Base-by-base conservation (phyloP, 2,329 filamentous ascomycete genomes). In the Arthrobotrys iridis region DNA sequence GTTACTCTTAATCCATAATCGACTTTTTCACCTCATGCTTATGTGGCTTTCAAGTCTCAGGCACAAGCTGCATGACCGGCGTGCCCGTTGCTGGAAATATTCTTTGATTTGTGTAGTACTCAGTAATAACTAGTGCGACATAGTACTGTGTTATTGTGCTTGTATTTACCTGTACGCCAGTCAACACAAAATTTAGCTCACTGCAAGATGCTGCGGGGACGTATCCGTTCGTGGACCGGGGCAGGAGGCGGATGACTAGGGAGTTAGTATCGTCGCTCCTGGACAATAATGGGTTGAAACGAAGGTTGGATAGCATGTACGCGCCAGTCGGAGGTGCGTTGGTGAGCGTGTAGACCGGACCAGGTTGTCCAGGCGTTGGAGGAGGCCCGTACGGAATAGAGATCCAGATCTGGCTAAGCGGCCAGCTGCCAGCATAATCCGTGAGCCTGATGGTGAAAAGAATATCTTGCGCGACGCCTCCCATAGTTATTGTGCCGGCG, bases 251-350 rank as follows among this genome's bases (percentile, higher is more conserved):
- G 43, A 46, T 46, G 18, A 46, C 18, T 20, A 46, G 43, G 43
- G 43, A 46, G 43, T 46, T 22, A 22, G 43, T 46, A 20, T 46
- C 43, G 22, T 46, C 43, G 43, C 43, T 46, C 18, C 43, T 46
- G 18, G 43, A 46, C 15, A 46, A 24, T 46, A 46, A 46, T 46
- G 43, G 43, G 43, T 46, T 46, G 43, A 46, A 46, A 46, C 43
- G 43, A 46, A 46, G 43, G 43, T 46, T 46, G 43, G 43, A 46
- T 3, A 46, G 43, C 43, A 46, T 46, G 43, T 46, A 46, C 1
- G 43, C 18, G n/a, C 43, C 43, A 22, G 43, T 46, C 43, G 43
- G 43, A 22, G 43, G 43, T 6, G 43, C n/a, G 43, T 46, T 46
- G 43, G 43, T 46, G 18, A 46, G 43, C 18, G 43, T 46, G 43